Conservation (phyloP, 2,329 filamentous ascomycete genomes). For the Graphilbum sp. region DNA sequence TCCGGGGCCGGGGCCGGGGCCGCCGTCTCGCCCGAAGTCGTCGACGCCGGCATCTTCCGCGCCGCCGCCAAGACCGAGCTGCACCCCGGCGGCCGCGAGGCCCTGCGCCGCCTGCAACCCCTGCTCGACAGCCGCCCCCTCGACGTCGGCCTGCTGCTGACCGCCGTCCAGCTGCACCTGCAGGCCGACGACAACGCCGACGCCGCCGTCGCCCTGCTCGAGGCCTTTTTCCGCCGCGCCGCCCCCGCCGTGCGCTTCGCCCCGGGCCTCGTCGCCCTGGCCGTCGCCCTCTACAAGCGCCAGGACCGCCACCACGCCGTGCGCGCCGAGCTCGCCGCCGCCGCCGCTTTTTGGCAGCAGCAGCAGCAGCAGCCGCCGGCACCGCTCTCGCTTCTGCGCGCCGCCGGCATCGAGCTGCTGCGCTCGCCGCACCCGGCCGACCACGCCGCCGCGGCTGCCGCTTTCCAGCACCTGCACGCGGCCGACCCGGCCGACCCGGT, state of each 20-base stretch:
- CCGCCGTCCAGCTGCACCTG: constrained; percentile 68
- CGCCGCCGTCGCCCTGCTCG: constrained; percentile 58
- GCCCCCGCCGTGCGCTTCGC: constrained; percentile 52
- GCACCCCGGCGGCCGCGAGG: constrained; percentile 44
- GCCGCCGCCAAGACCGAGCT: constrained; percentile 59
- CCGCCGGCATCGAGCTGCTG: constrained; percentile 70
- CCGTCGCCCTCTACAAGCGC: constrained; percentile 61
- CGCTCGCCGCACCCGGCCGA: constrained; percentile 56
- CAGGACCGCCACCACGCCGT: constrained; percentile 60
- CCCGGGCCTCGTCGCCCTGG: constrained; percentile 67
- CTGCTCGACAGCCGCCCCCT: constrained; percentile 58
- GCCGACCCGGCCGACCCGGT: constrained; percentile 51
- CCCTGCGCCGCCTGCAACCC: constrained; percentile 52
- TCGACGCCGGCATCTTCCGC: constrained; percentile 33
- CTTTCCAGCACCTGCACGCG: constrained; percentile 57
- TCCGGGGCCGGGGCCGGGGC: constrained; percentile 9
- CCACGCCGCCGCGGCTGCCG: constrained; percentile 52
- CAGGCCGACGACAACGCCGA: constrained; percentile 56
- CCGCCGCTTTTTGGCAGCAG: too few species aligned
- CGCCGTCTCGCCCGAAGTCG: constrained; percentile 16
- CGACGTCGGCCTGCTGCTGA: constrained; percentile 67
- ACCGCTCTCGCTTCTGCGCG: constrained; percentile 53
- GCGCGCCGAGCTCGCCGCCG: constrained; percentile 58
- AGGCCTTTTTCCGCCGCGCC: constrained; percentile 52
- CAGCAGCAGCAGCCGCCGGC: too few species aligned